Evolutionary conservation across 805 yeast species (phyloP), one percentile per base, ranked within the genome.

Genomic region (Maudiozyma barnettii): DNA sequence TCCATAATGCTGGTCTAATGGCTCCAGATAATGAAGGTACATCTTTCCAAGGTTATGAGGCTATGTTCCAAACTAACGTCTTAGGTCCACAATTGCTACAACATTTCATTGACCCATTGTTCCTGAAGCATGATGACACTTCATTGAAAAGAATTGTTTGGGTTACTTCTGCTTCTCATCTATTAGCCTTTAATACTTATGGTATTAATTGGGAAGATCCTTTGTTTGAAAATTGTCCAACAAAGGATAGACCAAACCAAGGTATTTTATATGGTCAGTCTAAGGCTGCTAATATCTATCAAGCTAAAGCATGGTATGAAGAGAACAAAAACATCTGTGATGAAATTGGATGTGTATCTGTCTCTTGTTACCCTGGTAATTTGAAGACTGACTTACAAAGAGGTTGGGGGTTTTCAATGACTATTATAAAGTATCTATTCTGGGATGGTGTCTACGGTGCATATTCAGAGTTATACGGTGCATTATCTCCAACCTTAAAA

Each of bases 1-100:
- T 67, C 43, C 69, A 64, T 43, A 68, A 67, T 51, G 71, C 72
- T 1, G 71, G 70, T 12, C 54, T 71, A 6, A 65, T 66, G 67
- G 49, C 58, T 1, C 60, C 65, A 5, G 48, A 51, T 13, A 59
- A 53, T 44, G 54, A 55, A 1, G 56, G 57, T 35, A 58, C 59
- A 18, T 58, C 69, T 5, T 49, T 49, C 9, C 69, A 67, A 49
- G 72, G 71, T 5, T 55, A 59, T 44, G 72, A 69, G 33, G 51
- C 65, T 29, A 68, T 67, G 58, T 60, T 67, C 39, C 69, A 68
- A 9, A 61, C 67, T 12, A 69, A 69, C 50, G 66, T 56, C 10
- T 39, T 69, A 43, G 73, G 71, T 4, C 70, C 69, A 13, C 69
- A 65, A 44, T 51, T 68, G 41, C 53, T 69, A 42, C 72, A 68